phyloP scores from a whole-genome alignment of 2,329 filamentous ascomycete genomes.

The Stenocarpella maydis region DNA sequence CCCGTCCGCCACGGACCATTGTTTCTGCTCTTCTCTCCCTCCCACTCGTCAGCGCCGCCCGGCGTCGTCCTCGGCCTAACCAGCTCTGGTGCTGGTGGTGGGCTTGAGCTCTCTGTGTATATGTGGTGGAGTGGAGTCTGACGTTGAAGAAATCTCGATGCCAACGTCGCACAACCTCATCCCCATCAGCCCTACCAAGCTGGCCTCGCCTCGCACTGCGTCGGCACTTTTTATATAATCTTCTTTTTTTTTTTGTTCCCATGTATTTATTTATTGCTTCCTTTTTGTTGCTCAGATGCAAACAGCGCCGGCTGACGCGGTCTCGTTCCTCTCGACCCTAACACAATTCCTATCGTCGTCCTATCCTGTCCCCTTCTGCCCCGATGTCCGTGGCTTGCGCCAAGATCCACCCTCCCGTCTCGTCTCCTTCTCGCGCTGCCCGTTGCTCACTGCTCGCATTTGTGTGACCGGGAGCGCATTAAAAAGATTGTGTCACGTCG shows the following conservation, averaged over 20 bases:
- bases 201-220: constrained; percentile 30
- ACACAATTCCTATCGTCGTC: background rate
- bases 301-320: constrained; percentile 16
- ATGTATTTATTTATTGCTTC: too few species aligned
- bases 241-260: constrained; percentile 17
- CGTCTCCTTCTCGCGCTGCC: background rate
- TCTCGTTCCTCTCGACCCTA: constrained; percentile 3
- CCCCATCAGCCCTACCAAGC: constrained; percentile 34
- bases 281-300: background rate
- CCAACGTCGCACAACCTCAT: constrained; percentile 31
- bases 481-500: background rate
- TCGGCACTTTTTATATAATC: constrained; percentile 32
- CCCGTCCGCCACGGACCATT: background rate
- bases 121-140: constrained; percentile 25
- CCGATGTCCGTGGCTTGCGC: background rate
- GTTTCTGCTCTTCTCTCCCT: background rate
- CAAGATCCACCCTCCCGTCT: background rate
- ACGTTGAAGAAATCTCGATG: constrained; percentile 31
- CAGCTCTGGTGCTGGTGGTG: background rate
- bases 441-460: background rate
- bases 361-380: background rate
- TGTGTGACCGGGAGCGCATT: background rate
- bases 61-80: constrained; percentile 5
- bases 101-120: background rate
- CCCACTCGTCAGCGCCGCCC: constrained; percentile 7